Conservation (phyloP, 2,329 filamentous ascomycete species). For the Fusarium camptoceras region DNA sequence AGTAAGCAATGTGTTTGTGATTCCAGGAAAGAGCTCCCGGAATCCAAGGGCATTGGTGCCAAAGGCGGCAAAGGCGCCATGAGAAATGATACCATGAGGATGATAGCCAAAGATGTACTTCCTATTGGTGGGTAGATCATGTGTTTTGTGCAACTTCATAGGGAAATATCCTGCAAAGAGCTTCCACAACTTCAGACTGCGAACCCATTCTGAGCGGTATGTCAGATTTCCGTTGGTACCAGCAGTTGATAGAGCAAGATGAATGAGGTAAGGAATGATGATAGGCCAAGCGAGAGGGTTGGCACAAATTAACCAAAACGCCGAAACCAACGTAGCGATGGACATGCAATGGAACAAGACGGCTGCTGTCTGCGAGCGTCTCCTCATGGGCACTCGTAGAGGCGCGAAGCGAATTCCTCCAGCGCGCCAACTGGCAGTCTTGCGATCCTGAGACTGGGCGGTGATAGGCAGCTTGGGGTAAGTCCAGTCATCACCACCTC, state of each 20-base stretch:
- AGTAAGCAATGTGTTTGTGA: conserved; percentile 92
- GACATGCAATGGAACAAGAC: conserved; percentile 79
- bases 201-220: conserved; percentile 79
- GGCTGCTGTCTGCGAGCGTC: conserved; percentile 81
- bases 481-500: conserved; percentile 26
- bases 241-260: conserved; percentile 83
- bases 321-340: conserved; percentile 76
- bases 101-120: conserved; percentile 99
- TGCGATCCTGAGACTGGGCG: conserved; percentile 34
- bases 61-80: conserved; percentile 94
- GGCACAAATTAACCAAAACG: conserved; percentile 91
- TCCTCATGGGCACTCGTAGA: conserved; percentile 75
- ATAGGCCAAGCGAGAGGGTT: conserved; percentile 93
- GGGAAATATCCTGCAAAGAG: conserved; percentile 95
- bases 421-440: conserved; percentile 51
- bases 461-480: conserved; percentile 48
- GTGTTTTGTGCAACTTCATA: conserved; percentile 85
- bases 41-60: conserved; percentile 92
- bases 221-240: conserved; percentile 79
- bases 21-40: conserved; percentile 87
- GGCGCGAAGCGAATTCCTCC: conserved; percentile 85
- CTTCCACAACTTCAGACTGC: conserved; percentile 82
- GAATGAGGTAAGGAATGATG: conserved; percentile 80
- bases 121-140: conserved; percentile 79
- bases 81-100: conserved; percentile 96